phyloP scores from a whole-genome alignment of 139 green algal genomes.

The Chlamydomonas schloesseri region DNA sequence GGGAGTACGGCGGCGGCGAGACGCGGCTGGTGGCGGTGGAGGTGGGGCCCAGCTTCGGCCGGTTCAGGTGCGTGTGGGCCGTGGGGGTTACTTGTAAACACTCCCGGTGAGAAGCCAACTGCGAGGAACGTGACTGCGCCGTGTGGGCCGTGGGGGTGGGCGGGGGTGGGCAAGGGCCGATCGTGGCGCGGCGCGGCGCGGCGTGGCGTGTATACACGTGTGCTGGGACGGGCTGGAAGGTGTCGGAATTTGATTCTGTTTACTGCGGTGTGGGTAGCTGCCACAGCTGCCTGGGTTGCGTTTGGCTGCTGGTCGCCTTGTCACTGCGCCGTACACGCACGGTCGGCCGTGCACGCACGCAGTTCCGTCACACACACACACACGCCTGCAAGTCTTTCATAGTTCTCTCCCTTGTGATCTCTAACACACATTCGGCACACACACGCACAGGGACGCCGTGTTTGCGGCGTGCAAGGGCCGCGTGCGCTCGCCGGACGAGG shows the following conservation, averaged over 20 bases:
- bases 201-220: no score
- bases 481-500: constrained; percentile 8
- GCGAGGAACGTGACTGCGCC: background rate
- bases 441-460: background rate
- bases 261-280: no score
- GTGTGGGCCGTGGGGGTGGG: no score
- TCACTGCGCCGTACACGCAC: background rate
- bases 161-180: no score
- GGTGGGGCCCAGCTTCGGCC: background rate
- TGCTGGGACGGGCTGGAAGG: no score
- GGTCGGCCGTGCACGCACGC: background rate
- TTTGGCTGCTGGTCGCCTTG: background rate
- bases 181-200: no score
- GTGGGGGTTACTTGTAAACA: no score
- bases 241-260: no score
- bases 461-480: constrained; percentile 28
- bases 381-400: background rate
- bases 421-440: no score
- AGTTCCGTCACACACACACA: background rate
- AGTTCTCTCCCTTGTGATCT: no score
- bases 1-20: constrained; percentile 67
- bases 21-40: constrained; percentile 69
- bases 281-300: no score
- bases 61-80: background rate
- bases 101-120: no score